Evolutionary conservation across 129 eudicot genomes (phyloP).

Genomic region (Deinandra increscens): DNA sequence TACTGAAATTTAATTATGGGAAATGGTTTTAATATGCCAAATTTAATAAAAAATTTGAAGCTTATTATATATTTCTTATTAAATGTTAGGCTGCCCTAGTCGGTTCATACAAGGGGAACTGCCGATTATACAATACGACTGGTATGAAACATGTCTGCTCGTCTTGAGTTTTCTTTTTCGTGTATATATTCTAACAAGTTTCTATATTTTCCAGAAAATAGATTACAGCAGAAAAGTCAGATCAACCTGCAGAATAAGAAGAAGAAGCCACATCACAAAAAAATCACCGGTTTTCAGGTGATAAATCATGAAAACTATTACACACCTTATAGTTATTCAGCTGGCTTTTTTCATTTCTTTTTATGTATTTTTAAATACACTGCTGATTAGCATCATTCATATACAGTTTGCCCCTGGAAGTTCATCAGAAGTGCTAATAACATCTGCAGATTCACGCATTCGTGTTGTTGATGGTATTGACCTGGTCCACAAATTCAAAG

Average conservation of each 20-base stretch:
- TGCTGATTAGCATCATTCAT: conserved; percentile 33
- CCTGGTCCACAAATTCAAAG: conserved; percentile 92
- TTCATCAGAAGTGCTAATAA: conserved; percentile 79
- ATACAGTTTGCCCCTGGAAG: conserved; percentile 95
- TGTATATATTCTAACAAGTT: conserved; percentile 15
- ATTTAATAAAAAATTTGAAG: conserved; percentile 20
- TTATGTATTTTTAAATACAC: not conserved
- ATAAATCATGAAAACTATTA: conserved; percentile 2
- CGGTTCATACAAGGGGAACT: conserved; percentile 97
- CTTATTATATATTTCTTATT: conserved; percentile 35
- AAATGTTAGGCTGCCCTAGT: conserved; percentile 77
- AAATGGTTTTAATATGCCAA: conserved; percentile 11
- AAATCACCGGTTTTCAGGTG: conserved; percentile 97
- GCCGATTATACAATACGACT: conserved; percentile 69
- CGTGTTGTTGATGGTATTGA: conserved; percentile 91
- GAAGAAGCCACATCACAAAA: conserved; percentile 87
- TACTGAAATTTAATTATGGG: conserved; percentile 10
- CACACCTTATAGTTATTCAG: not conserved
- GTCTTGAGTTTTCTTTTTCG: not conserved
- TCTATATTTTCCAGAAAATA: conserved; percentile 55
- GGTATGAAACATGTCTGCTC: conserved; percentile 40
- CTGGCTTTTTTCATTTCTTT: not conserved
- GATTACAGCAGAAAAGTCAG: conserved; percentile 75
- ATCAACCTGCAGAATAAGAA: conserved; percentile 93
- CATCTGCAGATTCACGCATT: conserved; percentile 94